Percentiles rank a stretch among this genome's conserved stretches.
Conservation (phyloP, 2,329 filamentous ascomycete species). For the Fonsecaea monophora region DNA sequence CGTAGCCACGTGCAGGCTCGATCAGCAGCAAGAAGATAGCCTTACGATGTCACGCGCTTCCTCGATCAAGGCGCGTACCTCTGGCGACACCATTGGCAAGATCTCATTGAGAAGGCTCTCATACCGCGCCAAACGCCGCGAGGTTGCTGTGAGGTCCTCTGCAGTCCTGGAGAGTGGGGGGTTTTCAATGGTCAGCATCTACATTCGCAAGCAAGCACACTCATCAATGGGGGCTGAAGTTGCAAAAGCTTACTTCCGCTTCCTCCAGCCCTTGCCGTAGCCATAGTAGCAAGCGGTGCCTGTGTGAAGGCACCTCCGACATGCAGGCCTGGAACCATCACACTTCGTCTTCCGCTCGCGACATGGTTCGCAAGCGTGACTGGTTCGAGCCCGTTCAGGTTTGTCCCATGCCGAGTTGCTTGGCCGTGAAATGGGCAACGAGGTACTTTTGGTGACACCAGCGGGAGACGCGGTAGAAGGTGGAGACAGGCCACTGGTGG, state of each 20-base stretch:
- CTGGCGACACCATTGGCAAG: constrained; percentile 37
- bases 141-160: constrained; percentile 40
- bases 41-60: constrained; percentile 38
- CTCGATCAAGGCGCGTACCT: constrained; percentile 39
- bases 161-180: constrained; percentile 32
- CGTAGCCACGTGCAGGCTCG: background rate
- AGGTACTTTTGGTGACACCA: constrained; percentile 21
- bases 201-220: background rate
- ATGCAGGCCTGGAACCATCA: constrained; percentile 39
- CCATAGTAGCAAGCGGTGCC: constrained; percentile 40
- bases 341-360: constrained; percentile 42
- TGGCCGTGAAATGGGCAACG: constrained; percentile 24
- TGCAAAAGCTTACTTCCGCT: constrained; percentile 38
- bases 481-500: constrained; percentile 22
- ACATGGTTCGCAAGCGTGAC: constrained; percentile 41
- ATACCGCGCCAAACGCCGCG: constrained; percentile 38
- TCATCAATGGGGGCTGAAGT: background rate
- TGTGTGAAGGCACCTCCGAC: constrained; percentile 40
- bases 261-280: constrained; percentile 41
- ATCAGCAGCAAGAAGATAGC: background rate
- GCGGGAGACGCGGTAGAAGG: constrained; percentile 18
- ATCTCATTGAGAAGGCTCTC: constrained; percentile 39
- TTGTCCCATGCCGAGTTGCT: constrained; percentile 36
- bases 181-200: constrained; percentile 14
- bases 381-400: constrained; percentile 39